Percentiles rank a stretch among this genome's conserved stretches.
These are phyloP conservation scores for Penicillium italicum DNA, from an alignment of 2,329 filamentous ascomycete genomes.

Conservation along the genomic window DNA sequence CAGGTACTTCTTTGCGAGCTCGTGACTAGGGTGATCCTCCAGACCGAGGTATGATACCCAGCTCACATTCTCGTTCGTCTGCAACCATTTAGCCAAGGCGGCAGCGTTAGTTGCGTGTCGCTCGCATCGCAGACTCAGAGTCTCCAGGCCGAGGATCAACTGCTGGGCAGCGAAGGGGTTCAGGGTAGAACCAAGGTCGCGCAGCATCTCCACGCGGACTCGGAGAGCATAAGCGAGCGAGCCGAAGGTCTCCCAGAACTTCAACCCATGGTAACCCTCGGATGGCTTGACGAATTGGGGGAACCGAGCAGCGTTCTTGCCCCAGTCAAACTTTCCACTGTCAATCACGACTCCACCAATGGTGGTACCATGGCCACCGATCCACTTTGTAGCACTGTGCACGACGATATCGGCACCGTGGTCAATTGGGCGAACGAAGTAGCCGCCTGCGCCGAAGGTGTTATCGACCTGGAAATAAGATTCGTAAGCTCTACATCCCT, in stretches of 20 bases:
- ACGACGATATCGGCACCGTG: slow-evolving; percentile 92
- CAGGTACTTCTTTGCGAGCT: slow-evolving; percentile 81
- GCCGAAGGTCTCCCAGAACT: slow-evolving; percentile 92
- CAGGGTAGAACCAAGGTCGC: slow-evolving; percentile 76
- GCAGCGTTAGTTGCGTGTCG: slow-evolving; percentile 81
- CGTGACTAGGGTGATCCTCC: slow-evolving; percentile 74
- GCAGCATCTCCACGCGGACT: slow-evolving; percentile 81
- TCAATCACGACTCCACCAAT: slow-evolving; percentile 84
- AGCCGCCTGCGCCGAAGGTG: slow-evolving; percentile 91
- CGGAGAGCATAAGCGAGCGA: slow-evolving; percentile 80
- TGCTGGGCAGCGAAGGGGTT: slow-evolving; percentile 94
- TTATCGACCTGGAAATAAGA: slow-evolving; percentile 69
- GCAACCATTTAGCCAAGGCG: slow-evolving; percentile 74
- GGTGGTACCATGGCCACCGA: slow-evolving; percentile 90
- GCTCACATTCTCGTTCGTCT: slow-evolving; percentile 75
- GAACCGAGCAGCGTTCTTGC: slow-evolving; percentile 75
- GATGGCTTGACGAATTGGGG: slow-evolving; percentile 85
- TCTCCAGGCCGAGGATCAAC: slow-evolving; percentile 84
- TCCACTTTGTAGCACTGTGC: slow-evolving; percentile 95
- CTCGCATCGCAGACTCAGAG: slow-evolving; percentile 79
- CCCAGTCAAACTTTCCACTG: slow-evolving; percentile 92
- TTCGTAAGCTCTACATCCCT: not conserved
- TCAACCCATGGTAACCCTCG: slow-evolving; percentile 86
- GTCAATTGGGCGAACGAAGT: slow-evolving; percentile 79
- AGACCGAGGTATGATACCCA: slow-evolving; percentile 96